A percentile compares a stretch with the other conserved stretches of the same genome.
phyloP scores from a whole-genome alignment of 192 early-diverging fungal species.

The Spinellus fusiger region DNA sequence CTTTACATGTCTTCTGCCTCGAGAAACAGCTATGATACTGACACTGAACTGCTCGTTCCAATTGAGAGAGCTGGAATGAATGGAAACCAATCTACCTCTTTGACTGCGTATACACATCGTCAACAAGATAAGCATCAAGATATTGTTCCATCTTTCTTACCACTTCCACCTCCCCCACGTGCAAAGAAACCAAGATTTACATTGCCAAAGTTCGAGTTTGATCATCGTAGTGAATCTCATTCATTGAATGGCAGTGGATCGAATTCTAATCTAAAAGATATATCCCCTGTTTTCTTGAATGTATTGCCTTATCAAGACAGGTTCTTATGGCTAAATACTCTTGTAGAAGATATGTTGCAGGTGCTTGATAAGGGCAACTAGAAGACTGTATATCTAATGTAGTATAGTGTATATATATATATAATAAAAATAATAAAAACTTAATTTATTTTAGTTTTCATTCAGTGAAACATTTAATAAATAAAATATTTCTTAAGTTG shows the following conservation, averaged over 20 bases:
- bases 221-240: not conserved
- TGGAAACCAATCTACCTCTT: too few relatives aligned
- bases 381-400: too few relatives aligned
- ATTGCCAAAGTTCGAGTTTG: conserved; percentile 1
- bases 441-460: too few relatives aligned
- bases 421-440: too few relatives aligned
- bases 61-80: too few relatives aligned
- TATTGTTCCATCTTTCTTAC: not conserved
- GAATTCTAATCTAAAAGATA: not conserved
- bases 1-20: not conserved
- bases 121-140: not conserved
- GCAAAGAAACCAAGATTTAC: conserved; percentile 3
- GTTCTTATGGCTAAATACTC: conserved; percentile 5
- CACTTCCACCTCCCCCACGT: conserved; percentile 17
- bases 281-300: conserved; percentile 3
- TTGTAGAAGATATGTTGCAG: conserved; percentile 10
- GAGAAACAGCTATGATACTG: not conserved
- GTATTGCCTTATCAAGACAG: conserved; percentile 7
- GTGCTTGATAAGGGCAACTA: too few relatives aligned
- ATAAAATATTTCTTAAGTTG: too few relatives aligned
- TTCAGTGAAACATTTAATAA: too few relatives aligned
- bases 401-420: too few relatives aligned
- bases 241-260: not conserved
- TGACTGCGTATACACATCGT: too few relatives aligned
- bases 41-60: too few relatives aligned